These are phyloP conservation scores for Psilocybe tampanensis DNA, from an alignment of 768 basidiomycete genomes.

Conservation along the genomic window DNA sequence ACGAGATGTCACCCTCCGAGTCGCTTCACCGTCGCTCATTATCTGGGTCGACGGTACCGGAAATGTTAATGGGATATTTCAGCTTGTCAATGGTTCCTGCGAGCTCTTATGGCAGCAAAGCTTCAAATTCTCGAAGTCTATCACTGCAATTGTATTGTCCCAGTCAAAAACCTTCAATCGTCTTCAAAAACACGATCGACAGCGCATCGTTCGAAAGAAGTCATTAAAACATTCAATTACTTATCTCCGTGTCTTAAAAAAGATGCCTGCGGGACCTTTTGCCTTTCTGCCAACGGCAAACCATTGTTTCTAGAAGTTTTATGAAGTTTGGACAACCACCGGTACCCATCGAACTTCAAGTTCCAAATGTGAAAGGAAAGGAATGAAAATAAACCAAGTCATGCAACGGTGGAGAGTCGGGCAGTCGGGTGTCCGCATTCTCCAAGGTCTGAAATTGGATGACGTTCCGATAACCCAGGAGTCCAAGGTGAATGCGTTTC, in stretches of 20 bases:
- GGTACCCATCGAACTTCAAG: background rate
- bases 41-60: background rate
- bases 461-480: background rate
- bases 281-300: background rate
- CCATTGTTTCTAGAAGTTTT: background rate
- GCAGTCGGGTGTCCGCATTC: background rate
- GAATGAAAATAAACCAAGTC: background rate
- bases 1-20: background rate
- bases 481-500: background rate
- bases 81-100: too few relatives aligned
- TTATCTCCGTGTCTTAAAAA: constrained; percentile 15
- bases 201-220: background rate
- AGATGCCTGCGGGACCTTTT: background rate
- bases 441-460: background rate
- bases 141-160: constrained; percentile 1
- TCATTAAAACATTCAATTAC: background rate
- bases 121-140: constrained; percentile 8
- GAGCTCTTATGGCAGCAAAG: background rate
- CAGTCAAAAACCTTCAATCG: constrained; percentile 7
- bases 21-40: background rate
- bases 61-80: background rate
- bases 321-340: background rate
- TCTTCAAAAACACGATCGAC: constrained; percentile 4
- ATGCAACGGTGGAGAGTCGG: background rate
- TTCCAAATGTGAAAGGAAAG: background rate